Evolutionary conservation across 441 rosid species (phyloP), one percentile per base, ranked within the genome.

Genomic region (Lepidium campestre): DNA sequence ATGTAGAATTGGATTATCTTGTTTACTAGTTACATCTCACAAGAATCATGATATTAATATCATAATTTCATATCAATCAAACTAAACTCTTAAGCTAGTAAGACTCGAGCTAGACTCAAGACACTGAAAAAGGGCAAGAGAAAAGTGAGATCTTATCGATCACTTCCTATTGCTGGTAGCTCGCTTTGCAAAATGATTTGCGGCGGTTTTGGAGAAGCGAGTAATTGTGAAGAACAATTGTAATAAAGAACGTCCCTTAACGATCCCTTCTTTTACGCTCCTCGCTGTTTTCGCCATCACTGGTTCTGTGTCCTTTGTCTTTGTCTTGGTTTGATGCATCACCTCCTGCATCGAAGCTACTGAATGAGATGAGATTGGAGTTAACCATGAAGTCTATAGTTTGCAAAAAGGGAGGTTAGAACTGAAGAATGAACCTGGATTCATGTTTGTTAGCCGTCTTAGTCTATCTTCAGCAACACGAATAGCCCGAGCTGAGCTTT

Each of bases 391-490:
- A 57, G 55, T 70, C 53, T 57, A 54, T 13, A 55, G 22, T 14
- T 23, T 34, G 31, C 34, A 7, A 37, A 27, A 14, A 2, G 17
- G 60, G 49, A 37, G 62, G 46, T 35, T 22, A 8, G 1, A 62
- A 44, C 20, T 19, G 27, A 54, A 23, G 41, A 29, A 12, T 27
- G 65, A 86, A 89, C 95, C 96, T 48, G 83, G 81, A 48, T 77
- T 27, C 72, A 71, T 75, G 75, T 80, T 77, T 10, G 86, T 76
- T 12, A 93, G 71, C 59, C 77, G 52, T 20, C 87, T 87, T 66
- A 93, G 79, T 70, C 85, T 82, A 81, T 90, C 94, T 80, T 90
- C 98, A 58, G 96, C 97, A 49, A 83, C 36, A 12, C 90, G 91
- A 71, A 93, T 96, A 46, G 84, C 92, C 56, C 76, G 79, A 23